Evolutionary conservation across 306 rosid species (phyloP).

Genomic region (Trifolium fragiferum): DNA sequence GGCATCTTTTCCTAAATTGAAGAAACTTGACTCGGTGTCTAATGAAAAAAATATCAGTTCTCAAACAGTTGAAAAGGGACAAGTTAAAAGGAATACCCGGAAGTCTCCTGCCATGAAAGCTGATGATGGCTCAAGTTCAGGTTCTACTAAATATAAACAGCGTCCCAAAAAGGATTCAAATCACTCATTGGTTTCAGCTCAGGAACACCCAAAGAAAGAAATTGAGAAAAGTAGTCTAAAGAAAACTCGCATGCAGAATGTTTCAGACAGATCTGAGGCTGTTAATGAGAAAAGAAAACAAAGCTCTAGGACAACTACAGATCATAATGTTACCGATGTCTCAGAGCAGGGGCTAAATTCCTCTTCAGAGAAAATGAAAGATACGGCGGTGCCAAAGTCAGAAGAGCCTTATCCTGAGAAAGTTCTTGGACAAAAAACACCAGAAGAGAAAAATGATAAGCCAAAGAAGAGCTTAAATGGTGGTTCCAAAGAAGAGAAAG

Average conservation of each 20-base stretch:
- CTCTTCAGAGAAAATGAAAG: conserved; percentile 49
- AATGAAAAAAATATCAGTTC: conserved; percentile 33
- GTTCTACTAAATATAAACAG: conserved; percentile 46
- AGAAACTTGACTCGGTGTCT: conserved; percentile 40
- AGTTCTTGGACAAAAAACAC: conserved; percentile 33
- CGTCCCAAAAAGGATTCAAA: conserved; percentile 45
- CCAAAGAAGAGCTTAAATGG: background rate
- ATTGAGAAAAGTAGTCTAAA: conserved; percentile 48
- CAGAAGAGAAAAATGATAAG: conserved; percentile 36
- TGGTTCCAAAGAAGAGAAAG: conserved; percentile 41
- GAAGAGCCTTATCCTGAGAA: conserved; percentile 40
- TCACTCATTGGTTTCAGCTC: conserved; percentile 40
- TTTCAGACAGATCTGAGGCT: conserved; percentile 48
- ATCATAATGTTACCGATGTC: conserved; percentile 39
- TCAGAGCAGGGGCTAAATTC: conserved; percentile 39
- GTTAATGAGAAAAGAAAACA: conserved; percentile 49
- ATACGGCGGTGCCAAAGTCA: conserved; percentile 17
- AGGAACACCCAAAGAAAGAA: conserved; percentile 52
- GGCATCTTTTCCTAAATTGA: conserved; percentile 47
- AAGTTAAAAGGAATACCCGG: conserved; percentile 47
- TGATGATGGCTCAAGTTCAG: conserved; percentile 39
- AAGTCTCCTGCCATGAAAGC: conserved; percentile 46
- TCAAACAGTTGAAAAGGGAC: conserved; percentile 45
- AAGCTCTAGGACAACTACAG: conserved; percentile 38
- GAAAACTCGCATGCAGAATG: conserved; percentile 39